phyloP scores from a whole-genome alignment of 306 rosid species.

The Rosa lucieae region DNA sequence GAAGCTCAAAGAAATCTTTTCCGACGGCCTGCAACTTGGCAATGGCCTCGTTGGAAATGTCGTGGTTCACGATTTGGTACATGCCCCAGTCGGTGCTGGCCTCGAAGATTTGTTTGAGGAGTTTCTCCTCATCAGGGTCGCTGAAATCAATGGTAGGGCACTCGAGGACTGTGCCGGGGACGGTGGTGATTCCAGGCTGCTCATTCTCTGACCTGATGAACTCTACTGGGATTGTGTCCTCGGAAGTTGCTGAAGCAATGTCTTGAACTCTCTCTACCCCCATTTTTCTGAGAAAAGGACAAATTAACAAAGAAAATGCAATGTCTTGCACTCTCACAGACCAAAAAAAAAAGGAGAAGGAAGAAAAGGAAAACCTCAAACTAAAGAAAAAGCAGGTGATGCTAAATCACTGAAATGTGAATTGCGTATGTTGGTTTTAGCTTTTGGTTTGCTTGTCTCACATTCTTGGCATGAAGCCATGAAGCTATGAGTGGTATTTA shows the following conservation, averaged over 20 bases:
- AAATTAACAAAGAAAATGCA: not conserved
- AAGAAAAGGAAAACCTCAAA: not conserved
- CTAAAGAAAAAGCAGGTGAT: not conserved
- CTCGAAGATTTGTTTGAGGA: conserved; percentile 27
- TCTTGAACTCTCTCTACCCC: conserved; percentile 55
- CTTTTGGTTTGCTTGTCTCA: not conserved
- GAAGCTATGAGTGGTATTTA: not conserved
- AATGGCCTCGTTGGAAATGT: conserved; percentile 52
- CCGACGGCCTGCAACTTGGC: conserved; percentile 55
- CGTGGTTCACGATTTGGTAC: conserved; percentile 77
- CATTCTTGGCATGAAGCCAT: not conserved
- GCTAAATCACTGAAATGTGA: not conserved
- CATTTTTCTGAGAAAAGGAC: conserved; percentile 8
- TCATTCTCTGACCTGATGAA: conserved; percentile 52
- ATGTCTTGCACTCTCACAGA: not conserved
- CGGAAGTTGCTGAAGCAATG: conserved; percentile 31
- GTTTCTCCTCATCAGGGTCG: conserved; percentile 31
- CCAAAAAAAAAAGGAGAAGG: not conserved
- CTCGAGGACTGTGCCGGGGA: conserved; percentile 37
- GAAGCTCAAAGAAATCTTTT: conserved; percentile 51
- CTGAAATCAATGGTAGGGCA: conserved; percentile 52
- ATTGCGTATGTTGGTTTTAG: not conserved
- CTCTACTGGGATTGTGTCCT: conserved; percentile 42
- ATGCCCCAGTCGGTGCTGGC: conserved; percentile 68
- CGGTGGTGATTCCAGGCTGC: conserved; percentile 73